Conservation (phyloP, 495 filamentous ascomycete genomes). For the Aspergillus asperescens region DNA sequence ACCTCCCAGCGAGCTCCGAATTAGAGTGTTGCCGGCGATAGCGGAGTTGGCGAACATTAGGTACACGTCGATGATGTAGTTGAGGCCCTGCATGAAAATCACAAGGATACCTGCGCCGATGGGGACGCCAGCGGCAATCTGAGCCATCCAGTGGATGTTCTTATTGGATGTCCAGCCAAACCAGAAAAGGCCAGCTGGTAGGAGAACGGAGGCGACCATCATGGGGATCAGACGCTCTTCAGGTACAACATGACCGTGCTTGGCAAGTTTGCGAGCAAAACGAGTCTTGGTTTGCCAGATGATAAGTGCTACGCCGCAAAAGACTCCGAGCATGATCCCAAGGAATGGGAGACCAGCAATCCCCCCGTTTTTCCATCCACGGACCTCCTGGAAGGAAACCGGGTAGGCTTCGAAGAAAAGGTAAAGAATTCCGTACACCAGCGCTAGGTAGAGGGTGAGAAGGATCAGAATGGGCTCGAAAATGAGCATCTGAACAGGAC, state of each 20-base stretch:
- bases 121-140: slow-evolving; percentile 45
- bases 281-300: slow-evolving; percentile 47
- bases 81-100: slow-evolving; percentile 56
- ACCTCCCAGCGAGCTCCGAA: slow-evolving; percentile 57
- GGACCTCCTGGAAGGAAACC: slow-evolving; percentile 49
- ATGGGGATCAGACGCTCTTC: slow-evolving; percentile 56
- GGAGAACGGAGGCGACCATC: slow-evolving; percentile 49
- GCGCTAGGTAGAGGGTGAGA: slow-evolving; percentile 44
- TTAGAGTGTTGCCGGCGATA: slow-evolving; percentile 62
- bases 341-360: slow-evolving; percentile 56
- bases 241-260: slow-evolving; percentile 48
- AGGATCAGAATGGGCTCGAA: slow-evolving; percentile 57
- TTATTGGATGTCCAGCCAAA: slow-evolving; percentile 56
- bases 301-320: slow-evolving; percentile 44
- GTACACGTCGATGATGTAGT: slow-evolving; percentile 63
- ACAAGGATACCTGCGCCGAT: slow-evolving; percentile 52
- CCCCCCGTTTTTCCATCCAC: slow-evolving; percentile 45
- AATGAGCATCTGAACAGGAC: slow-evolving; percentile 56
- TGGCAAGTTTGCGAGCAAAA: slow-evolving; percentile 45
- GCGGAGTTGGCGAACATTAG: slow-evolving; percentile 56
- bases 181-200: slow-evolving; percentile 59
- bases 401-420: slow-evolving; percentile 60
- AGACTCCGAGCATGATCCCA: slow-evolving; percentile 51
- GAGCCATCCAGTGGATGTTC: slow-evolving; percentile 42
- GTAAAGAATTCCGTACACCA: slow-evolving; percentile 61